A percentile compares a stretch with the other conserved stretches of the same genome.
These are phyloP conservation scores for Crucibulum laeve DNA, from an alignment of 768 basidiomycete genomes.

Conservation along the genomic window DNA sequence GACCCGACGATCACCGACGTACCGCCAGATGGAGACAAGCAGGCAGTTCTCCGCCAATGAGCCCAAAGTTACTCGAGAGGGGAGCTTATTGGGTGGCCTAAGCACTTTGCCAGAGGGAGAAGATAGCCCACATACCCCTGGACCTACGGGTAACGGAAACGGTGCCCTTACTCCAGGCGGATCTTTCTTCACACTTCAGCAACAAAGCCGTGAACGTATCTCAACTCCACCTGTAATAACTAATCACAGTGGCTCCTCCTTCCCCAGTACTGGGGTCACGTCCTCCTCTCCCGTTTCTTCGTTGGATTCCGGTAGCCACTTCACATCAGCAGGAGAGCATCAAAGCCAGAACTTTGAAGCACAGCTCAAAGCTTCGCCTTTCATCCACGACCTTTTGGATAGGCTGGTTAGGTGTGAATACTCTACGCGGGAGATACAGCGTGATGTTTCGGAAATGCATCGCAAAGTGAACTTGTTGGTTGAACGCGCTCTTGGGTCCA, in stretches of 20 bases:
- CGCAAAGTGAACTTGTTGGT: slow-evolving; percentile 76
- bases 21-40: slow-evolving; percentile 41
- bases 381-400: slow-evolving; percentile 73
- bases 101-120: slow-evolving; percentile 55
- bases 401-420: slow-evolving; percentile 71
- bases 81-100: slow-evolving; percentile 43
- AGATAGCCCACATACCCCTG: slow-evolving; percentile 34
- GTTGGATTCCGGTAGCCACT: slow-evolving; percentile 67
- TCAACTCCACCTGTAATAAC: slow-evolving; percentile 44
- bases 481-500: slow-evolving; percentile 52
- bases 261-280: slow-evolving; percentile 40
- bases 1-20: slow-evolving; percentile 41
- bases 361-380: slow-evolving; percentile 71
- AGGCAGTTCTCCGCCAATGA: slow-evolving; percentile 36
- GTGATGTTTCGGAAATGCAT: slow-evolving; percentile 68
- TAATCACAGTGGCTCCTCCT: slow-evolving; percentile 31
- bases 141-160: slow-evolving; percentile 15
- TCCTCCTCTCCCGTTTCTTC: slow-evolving; percentile 80
- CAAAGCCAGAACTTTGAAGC: slow-evolving; percentile 53
- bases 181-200: slow-evolving; percentile 34
- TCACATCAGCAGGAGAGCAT: slow-evolving; percentile 43
- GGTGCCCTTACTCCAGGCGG: slow-evolving; percentile 15
- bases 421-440: slow-evolving; percentile 66
- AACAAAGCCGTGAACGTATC: slow-evolving; percentile 31
- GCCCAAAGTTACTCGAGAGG: slow-evolving; percentile 37